Base-by-base conservation (phyloP, 257 asterid genomes). In the Salvia rosmarinus region DNA sequence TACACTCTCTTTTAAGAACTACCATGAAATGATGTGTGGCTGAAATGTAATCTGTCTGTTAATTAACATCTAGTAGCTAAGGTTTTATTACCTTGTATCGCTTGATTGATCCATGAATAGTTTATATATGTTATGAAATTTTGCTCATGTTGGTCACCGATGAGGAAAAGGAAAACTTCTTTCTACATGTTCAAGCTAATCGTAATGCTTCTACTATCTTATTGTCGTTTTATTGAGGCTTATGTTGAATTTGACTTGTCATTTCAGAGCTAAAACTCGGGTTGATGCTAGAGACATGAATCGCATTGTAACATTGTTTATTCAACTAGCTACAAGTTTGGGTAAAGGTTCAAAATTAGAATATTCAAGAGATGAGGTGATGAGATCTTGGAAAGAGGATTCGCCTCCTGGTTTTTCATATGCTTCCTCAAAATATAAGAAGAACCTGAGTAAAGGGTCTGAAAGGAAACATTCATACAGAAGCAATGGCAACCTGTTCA, bases 361-460 rank as follows among this genome's bases (percentile, higher is more conserved):
- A 40, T 74, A 58, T 76, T 78, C 80, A 46, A 82, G 88, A 80
- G 89, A 89, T 50, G 86, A 83, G 78, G 64, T 81, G 52, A 77
- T 81, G 87, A 84, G 78, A 78, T 75, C 85, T n/a, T 80, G 86
- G 88, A 91, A 82, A 76, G 95, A 86, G 37, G 87, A 76, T 67
- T 83, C 96, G 47, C 97, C 96, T 68, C 95, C 96, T 17, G 98
- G 97, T 20, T 87, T 95, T 86, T 79, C 89, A 10, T 86, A 90
- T 19, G 44, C 86, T 67, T 83, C 94, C 16, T 80, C 91, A 5
- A 89, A 86, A 82, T 82, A 82, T 77, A 95, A 84, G 81, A 91
- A 85, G 92, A 88, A 71, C 70, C 77, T 71, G 49, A 75, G 50
- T 67, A 91, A 83, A 80, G 74, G 77, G 62, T 80, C 82, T 70